Evolutionary conservation across 2,329 filamentous ascomycete genomes (phyloP).

Genomic region (Fusarium nematophilum): DNA sequence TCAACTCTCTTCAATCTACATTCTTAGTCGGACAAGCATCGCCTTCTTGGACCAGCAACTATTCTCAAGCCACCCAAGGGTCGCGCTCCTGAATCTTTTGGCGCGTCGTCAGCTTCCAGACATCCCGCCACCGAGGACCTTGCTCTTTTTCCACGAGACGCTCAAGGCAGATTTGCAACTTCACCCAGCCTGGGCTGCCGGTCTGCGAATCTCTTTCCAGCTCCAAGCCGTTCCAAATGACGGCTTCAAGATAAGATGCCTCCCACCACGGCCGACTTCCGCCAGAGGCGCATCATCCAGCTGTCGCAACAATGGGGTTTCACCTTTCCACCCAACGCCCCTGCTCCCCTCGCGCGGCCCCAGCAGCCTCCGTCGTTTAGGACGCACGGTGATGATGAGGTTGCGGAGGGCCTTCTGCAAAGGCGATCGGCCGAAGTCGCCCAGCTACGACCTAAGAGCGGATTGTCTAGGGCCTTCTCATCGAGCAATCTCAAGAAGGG

Average conservation of each 20-base stretch:
- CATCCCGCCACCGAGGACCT: slow-evolving; percentile 6
- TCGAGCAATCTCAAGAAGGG: slow-evolving; percentile 55
- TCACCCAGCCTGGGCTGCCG: not conserved
- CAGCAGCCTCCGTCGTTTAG: slow-evolving; percentile 56
- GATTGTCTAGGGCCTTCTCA: slow-evolving; percentile 54
- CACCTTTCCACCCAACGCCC: slow-evolving; percentile 51
- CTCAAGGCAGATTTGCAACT: not conserved
- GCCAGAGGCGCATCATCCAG: slow-evolving; percentile 60
- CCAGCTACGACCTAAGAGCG: slow-evolving; percentile 52
- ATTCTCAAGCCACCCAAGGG: slow-evolving; percentile 6
- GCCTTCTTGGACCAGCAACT: not conserved
- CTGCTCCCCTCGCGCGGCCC: slow-evolving; percentile 55
- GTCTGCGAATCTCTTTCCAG: not conserved
- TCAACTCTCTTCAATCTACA: slow-evolving; percentile 10
- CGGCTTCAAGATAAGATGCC: slow-evolving; percentile 42
- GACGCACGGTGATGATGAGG: slow-evolving; percentile 60
- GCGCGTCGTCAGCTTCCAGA: slow-evolving; percentile 6
- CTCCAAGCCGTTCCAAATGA: slow-evolving; percentile 23
- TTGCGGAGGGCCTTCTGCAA: slow-evolving; percentile 66
- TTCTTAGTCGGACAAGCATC: not conserved
- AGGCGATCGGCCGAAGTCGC: slow-evolving; percentile 53
- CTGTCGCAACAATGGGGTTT: slow-evolving; percentile 64
- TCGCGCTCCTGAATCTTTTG: slow-evolving; percentile 4
- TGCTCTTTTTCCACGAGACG: not conserved
- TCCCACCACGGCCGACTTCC: slow-evolving; percentile 49